phyloP scores from a whole-genome alignment of 768 basidiomycete genomes.

The Polyporus arcularius region DNA sequence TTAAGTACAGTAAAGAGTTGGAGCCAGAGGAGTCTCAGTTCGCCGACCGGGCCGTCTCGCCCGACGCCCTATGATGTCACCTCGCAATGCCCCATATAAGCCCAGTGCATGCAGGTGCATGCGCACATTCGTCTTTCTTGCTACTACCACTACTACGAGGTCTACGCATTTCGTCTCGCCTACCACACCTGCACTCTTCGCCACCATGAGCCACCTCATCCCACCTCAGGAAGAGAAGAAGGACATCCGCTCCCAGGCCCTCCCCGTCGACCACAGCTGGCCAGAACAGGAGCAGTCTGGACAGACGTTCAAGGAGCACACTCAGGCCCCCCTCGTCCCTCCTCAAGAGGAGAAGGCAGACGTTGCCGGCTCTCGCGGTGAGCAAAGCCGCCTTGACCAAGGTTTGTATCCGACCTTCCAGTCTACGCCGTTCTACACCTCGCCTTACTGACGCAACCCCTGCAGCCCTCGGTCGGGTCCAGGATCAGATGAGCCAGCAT shows the following conservation, averaged over 20 bases:
- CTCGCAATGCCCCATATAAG: not conserved
- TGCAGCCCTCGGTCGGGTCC: conserved; percentile 1
- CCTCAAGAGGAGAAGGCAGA: conserved; percentile 12
- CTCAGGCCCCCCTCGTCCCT: conserved; percentile 5
- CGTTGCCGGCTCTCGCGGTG: conserved; percentile 1
- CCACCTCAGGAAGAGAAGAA: conserved; percentile 14
- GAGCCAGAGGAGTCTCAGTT: too few species aligned
- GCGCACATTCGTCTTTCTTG: not conserved
- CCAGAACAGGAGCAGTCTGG: conserved; percentile 1
- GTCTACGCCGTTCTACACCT: too few species aligned
- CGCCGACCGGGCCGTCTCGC: too few species aligned
- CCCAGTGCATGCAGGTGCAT: not conserved
- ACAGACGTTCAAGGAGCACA: not conserved
- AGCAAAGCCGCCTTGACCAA: conserved; percentile 6
- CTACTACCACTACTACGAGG: too few species aligned
- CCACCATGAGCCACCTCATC: conserved; percentile 13
- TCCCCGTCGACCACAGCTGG: conserved; percentile 1
- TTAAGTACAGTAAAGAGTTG: too few species aligned
- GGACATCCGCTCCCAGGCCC: not conserved
- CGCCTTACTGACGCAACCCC: not conserved
- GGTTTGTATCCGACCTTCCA: not conserved
- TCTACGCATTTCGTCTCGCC: not conserved
- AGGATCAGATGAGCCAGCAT: conserved; percentile 2
- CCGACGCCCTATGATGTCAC: conserved; percentile 4
- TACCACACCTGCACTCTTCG: too few species aligned